Percentiles rank a stretch among this genome's conserved stretches.
These are phyloP conservation scores for Globisporangium radiosum DNA, from an alignment of 352 stramenopile species.

Conservation along the genomic window DNA sequence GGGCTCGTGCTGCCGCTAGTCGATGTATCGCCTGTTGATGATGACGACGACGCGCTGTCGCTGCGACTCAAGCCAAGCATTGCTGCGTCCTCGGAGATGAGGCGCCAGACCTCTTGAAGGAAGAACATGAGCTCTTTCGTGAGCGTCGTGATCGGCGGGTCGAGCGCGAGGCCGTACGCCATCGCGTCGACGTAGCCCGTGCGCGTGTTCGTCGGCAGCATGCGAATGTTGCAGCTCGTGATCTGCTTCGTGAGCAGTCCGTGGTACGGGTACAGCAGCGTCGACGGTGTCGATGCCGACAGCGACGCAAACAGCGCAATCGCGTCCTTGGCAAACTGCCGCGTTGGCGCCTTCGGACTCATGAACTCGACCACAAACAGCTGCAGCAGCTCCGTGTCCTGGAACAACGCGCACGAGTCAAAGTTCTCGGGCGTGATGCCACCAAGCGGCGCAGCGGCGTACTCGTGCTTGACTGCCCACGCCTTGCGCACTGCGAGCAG, in stretches of 20 bases:
- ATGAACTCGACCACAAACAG: conserved; percentile 86
- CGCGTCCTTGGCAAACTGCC: conserved; percentile 65
- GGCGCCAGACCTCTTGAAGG: conserved; percentile 78
- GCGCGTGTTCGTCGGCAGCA: conserved; percentile 57
- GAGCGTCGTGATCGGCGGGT: conserved; percentile 74
- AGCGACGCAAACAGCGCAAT: conserved; percentile 54
- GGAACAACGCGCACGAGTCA: conserved; percentile 63
- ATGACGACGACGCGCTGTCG: conserved; percentile 15
- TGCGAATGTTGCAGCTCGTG: conserved; percentile 68
- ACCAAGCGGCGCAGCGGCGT: conserved; percentile 27
- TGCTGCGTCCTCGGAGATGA: conserved; percentile 70
- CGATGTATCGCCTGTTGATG: conserved; percentile 15
- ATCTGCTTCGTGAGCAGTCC: conserved; percentile 83
- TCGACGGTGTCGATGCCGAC: conserved; percentile 49
- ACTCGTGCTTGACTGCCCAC: conserved; percentile 33
- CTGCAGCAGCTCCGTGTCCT: conserved; percentile 83
- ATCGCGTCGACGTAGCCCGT: conserved; percentile 84
- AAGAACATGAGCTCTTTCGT: conserved; percentile 85
- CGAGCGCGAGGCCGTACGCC: conserved; percentile 65
- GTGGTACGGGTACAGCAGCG: conserved; percentile 77
- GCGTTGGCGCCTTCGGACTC: conserved; percentile 61
- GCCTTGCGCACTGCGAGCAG: conserved; percentile 52
- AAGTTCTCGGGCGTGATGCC: conserved; percentile 56
- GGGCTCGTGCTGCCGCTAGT: conserved; percentile 4
- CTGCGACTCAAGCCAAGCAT: conserved; percentile 17